phyloP scores from a whole-genome alignment of 257 asterid species.

The Scutellaria barbata region DNA sequence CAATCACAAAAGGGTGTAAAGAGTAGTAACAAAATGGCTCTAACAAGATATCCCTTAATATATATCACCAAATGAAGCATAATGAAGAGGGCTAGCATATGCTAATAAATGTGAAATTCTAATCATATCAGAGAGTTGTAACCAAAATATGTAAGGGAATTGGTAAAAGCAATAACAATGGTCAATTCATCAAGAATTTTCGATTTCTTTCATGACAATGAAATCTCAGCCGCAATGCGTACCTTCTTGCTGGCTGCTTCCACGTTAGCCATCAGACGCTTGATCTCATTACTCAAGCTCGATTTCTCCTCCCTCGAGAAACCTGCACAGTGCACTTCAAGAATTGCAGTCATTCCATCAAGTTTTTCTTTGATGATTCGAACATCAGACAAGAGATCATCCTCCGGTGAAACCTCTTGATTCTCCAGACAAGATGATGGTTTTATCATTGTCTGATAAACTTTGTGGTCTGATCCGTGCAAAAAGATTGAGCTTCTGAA shows the following conservation, averaged over 20 bases:
- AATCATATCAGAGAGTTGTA: too few species aligned
- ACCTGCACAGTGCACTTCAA: conserved; percentile 16
- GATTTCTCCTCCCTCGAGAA: conserved; percentile 38
- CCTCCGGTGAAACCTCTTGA: conserved; percentile 13
- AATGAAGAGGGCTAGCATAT: too few species aligned
- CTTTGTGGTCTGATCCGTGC: conserved; percentile 44
- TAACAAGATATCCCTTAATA: too few species aligned
- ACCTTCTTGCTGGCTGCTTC: conserved; percentile 41
- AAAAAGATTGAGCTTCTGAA: conserved; percentile 52
- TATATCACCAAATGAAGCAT: too few species aligned
- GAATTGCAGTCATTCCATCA: conserved; percentile 18
- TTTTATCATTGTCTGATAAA: conserved; percentile 27
- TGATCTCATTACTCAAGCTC: conserved; percentile 40
- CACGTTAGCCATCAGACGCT: conserved; percentile 24
- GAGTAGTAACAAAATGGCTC: too few species aligned
- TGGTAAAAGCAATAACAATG: too few species aligned
- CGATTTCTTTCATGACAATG: conserved; percentile 12
- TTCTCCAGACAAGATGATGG: too few species aligned
- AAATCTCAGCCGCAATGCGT: conserved; percentile 28
- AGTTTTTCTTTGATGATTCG: conserved; percentile 21
- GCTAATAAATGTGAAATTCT: too few species aligned
- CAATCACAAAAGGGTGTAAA: too few species aligned
- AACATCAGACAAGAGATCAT: conserved; percentile 41
- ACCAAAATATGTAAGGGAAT: too few species aligned
- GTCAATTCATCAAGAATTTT: too few species aligned